These are phyloP conservation scores for Epichloe sp. DNA, from an alignment of 2,329 filamentous ascomycete species.

Conservation along the genomic window DNA sequence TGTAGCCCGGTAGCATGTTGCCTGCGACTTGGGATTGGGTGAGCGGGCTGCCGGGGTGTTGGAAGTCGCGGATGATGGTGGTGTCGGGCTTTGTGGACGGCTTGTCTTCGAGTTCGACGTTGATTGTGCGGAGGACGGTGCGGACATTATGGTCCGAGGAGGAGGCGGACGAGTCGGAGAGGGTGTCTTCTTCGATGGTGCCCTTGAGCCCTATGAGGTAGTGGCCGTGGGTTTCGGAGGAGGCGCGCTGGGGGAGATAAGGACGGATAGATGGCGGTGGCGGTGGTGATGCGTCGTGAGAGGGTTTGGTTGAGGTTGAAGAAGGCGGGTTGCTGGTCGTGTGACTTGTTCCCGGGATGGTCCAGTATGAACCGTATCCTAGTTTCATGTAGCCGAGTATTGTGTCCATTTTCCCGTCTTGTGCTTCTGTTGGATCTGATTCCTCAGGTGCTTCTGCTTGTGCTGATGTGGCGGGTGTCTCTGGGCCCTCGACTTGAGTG, in stretches of 20 bases:
- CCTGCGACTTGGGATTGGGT: slow-evolving; percentile 22
- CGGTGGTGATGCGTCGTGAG: not conserved
- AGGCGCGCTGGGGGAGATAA: slow-evolving; percentile 5
- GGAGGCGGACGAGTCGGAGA: slow-evolving; percentile 16
- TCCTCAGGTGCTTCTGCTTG: not conserved
- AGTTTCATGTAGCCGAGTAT: slow-evolving; percentile 53
- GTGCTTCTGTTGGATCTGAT: slow-evolving; percentile 6
- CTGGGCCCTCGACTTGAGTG: not conserved
- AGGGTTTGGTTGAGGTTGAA: slow-evolving; percentile 4
- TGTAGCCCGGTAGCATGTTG: slow-evolving; percentile 18
- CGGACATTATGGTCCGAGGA: slow-evolving; percentile 33
- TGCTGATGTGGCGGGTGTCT: not conserved
- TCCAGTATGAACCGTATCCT: slow-evolving; percentile 56
- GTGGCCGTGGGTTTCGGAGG: slow-evolving; percentile 25
- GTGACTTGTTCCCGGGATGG: slow-evolving; percentile 22
- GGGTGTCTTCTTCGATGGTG: slow-evolving; percentile 37
- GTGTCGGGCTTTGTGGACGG: slow-evolving; percentile 26
- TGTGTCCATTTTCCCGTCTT: slow-evolving; percentile 34
- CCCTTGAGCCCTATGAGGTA: slow-evolving; percentile 60
- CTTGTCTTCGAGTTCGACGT: slow-evolving; percentile 46
- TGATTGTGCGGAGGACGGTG: slow-evolving; percentile 51
- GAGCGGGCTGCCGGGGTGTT: slow-evolving; percentile 20
- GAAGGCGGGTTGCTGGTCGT: slow-evolving; percentile 7
- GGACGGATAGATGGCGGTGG: slow-evolving; percentile 3
- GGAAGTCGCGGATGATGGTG: slow-evolving; percentile 32